Evolutionary conservation across 192 early-diverging fungal species (phyloP), one percentile per base, ranked within the genome.

Genomic region (Backusella sp.): DNA sequence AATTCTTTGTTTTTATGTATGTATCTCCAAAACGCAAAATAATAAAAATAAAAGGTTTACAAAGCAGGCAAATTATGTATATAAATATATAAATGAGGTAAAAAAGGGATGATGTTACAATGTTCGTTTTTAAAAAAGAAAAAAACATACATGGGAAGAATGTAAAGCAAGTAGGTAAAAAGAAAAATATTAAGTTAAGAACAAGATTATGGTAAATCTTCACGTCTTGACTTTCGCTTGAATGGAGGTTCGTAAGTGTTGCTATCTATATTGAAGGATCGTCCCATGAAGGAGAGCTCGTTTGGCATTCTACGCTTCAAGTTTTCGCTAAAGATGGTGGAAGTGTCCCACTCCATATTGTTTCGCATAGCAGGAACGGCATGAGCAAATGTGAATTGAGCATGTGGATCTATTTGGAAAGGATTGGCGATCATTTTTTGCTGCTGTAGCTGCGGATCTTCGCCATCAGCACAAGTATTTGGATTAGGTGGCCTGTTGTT

Each of bases 371-470:
- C 30, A 52, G 52, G 37, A 17, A 42, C 68, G 52, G 53, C 67
- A 35, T 73, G 81, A 7, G 81, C 30, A 68, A 82, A 82, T 32
- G 81, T 82, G 68, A 82, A 82, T 70, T 75, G 81, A 5, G 81
- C 44, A 32, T 82, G 70, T 19, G 80, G 76, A 67, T 81, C 80
- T 46, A 81, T 77, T 46, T 80, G 79, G 37, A 80, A 80, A 14
- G 74, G 79, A 26, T 80, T 66, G n/a, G 66, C 36, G 21, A 74
- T 19, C 70, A 7, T 70, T 30, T 28, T 62, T 30, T 36, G 19
- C n/a, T 56, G 76, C 34, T 19, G 77, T 73, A 35, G 23, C 12
- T 66, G 72, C 11, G 23, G 42, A 19, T 65, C 59, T 36, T 66
- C 23, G 23, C 62, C 28, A 14, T 67, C 41, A 3, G 65, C 42